phyloP scores from a whole-genome alignment of 257 asterid species.

The Datura wrightii region DNA sequence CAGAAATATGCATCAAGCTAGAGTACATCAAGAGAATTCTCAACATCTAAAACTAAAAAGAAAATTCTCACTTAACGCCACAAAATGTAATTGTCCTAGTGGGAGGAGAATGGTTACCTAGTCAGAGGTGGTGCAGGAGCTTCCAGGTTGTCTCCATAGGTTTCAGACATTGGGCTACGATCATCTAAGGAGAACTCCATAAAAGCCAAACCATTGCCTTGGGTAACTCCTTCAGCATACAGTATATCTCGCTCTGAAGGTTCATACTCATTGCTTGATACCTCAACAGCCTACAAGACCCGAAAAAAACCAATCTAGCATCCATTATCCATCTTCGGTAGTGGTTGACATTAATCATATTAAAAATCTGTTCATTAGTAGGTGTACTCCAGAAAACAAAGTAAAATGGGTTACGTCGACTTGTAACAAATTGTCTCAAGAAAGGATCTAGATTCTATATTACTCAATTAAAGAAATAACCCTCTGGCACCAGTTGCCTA shows the following conservation, averaged over 20 bases:
- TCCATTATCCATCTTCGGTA: neutral
- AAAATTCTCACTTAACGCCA: neutral
- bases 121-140: constrained; percentile 37
- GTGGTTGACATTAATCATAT: constrained; percentile 13
- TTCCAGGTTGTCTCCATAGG: constrained; percentile 36
- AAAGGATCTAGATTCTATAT: neutral
- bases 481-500: neutral
- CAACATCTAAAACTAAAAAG: neutral
- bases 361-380: neutral
- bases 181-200: constrained; percentile 42
- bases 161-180: constrained; percentile 42
- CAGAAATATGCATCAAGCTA: constrained; percentile 15
- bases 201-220: constrained; percentile 41
- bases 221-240: constrained; percentile 42
- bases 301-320: neutral
- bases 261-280: constrained; percentile 38
- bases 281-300: constrained; percentile 34
- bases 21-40: neutral
- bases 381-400: neutral
- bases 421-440: neutral
- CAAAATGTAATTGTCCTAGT: neutral
- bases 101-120: constrained; percentile 26
- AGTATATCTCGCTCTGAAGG: constrained; percentile 45
- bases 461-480: neutral
- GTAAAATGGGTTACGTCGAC: neutral